Conservation (phyloP, 257 asterid species). For the Galeopsis tetrahit region DNA sequence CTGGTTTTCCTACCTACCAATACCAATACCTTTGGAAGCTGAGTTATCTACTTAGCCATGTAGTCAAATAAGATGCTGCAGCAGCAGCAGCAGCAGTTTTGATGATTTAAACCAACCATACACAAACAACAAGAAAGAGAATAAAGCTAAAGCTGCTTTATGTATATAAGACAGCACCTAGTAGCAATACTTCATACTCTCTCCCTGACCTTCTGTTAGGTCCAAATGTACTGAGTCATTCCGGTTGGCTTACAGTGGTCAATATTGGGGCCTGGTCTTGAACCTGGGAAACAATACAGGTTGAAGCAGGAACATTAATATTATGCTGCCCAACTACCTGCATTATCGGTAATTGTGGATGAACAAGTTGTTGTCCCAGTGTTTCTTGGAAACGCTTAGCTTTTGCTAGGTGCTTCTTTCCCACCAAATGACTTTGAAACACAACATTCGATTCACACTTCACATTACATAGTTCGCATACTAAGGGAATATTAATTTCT, state of each 20-base stretch:
- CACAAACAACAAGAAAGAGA: not conserved
- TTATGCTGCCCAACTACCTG: slow-evolving; percentile 46
- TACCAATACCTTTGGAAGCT: too few species aligned
- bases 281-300: slow-evolving; percentile 39
- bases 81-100: not conserved
- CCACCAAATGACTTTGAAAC: slow-evolving; percentile 67
- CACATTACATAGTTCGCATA: slow-evolving; percentile 64
- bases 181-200: slow-evolving; percentile 17
- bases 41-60: too few species aligned
- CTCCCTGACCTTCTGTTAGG: slow-evolving; percentile 16
- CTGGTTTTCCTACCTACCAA: too few species aligned
- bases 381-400: slow-evolving; percentile 55
- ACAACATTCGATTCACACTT: slow-evolving; percentile 58
- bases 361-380: slow-evolving; percentile 51
- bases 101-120: not conserved
- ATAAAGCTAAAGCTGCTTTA: not conserved
- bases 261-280: slow-evolving; percentile 28
- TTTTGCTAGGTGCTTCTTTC: slow-evolving; percentile 63
- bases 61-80: too few species aligned
- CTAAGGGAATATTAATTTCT: slow-evolving; percentile 50
- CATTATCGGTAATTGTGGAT: slow-evolving; percentile 45
- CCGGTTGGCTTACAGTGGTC: slow-evolving; percentile 30
- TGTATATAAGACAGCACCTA: not conserved
- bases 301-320: slow-evolving; percentile 39
- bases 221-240: slow-evolving; percentile 3